Evolutionary conservation across 1,284 basidiomycete species (phyloP).

Genomic region (Sporisorium graminicola): DNA sequence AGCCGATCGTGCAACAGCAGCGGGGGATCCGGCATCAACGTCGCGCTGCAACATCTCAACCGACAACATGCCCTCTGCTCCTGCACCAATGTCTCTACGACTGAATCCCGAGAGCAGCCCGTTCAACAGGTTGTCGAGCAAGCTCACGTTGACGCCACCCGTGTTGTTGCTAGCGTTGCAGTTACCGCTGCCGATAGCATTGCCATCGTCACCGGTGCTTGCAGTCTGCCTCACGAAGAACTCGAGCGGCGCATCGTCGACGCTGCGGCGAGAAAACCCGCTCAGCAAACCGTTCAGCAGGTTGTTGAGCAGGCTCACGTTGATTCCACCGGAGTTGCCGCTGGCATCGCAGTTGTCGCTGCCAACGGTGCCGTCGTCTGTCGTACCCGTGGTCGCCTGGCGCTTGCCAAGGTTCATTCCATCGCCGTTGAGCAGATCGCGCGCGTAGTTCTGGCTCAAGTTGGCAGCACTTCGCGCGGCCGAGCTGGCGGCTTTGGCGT

Average conservation of each 20-base stretch:
- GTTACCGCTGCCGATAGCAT: constrained; percentile 33
- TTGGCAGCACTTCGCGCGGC: constrained; percentile 47
- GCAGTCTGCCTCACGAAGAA: constrained; percentile 36
- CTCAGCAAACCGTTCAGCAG: constrained; percentile 54
- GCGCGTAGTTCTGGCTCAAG: constrained; percentile 40
- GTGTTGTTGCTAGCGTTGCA: constrained; percentile 44
- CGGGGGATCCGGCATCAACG: background rate
- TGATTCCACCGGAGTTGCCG: constrained; percentile 49
- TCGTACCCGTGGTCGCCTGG: constrained; percentile 7
- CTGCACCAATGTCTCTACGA: constrained; percentile 26
- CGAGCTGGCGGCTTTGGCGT: constrained; percentile 10
- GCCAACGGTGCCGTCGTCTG: constrained; percentile 14
- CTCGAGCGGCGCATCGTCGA: constrained; percentile 20
- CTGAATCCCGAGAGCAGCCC: constrained; percentile 43
- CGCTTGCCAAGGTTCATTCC: constrained; percentile 52
- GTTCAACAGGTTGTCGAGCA: constrained; percentile 56
- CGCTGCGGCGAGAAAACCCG: constrained; percentile 31
- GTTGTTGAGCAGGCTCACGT: constrained; percentile 55
- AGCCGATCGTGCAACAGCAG: background rate
- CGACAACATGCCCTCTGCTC: constrained; percentile 13
- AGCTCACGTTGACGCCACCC: constrained; percentile 50
- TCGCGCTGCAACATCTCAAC: constrained; percentile 32
- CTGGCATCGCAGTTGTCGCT: constrained; percentile 45
- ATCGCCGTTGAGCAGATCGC: constrained; percentile 46
- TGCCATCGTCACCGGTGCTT: constrained; percentile 11